These are phyloP conservation scores for Casuarina equisetifolia DNA, from an alignment of 306 rosid genomes.

Conservation along the genomic window DNA sequence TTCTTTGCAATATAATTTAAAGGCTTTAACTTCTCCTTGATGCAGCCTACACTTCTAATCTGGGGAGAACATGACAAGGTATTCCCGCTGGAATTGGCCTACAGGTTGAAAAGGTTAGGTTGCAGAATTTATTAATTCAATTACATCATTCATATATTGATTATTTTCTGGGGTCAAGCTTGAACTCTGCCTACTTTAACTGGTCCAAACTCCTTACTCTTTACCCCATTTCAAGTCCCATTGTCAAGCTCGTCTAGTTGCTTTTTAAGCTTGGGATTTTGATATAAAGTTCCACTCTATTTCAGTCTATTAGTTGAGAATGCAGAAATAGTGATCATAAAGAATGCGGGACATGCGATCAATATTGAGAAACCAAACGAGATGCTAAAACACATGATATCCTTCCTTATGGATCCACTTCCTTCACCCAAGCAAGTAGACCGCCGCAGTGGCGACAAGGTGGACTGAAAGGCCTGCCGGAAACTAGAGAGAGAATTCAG, in stretches of 20 bases:
- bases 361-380: slow-evolving; percentile 77
- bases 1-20: neutral
- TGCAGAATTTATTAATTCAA: neutral
- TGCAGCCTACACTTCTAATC: slow-evolving; percentile 73
- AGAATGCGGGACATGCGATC: slow-evolving; percentile 87
- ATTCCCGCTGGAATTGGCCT: slow-evolving; percentile 84
- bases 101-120: slow-evolving; percentile 67
- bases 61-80: slow-evolving; percentile 89
- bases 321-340: slow-evolving; percentile 57
- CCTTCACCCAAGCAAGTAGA: slow-evolving; percentile 33
- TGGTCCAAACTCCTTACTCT: too few species aligned
- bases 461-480: slow-evolving; percentile 36
- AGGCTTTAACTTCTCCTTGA: slow-evolving; percentile 14
- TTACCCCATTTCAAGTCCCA: too few species aligned
- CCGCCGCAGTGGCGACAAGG: slow-evolving; percentile 47
- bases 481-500: slow-evolving; percentile 18
- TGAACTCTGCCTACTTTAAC: too few species aligned
- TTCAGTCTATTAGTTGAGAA: slow-evolving; percentile 74
- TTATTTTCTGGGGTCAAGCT: too few species aligned
- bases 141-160: slow-evolving; percentile 2
- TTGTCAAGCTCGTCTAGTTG: neutral
- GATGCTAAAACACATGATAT: slow-evolving; percentile 50
- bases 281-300: neutral
- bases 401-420: slow-evolving; percentile 53
- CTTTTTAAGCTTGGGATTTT: neutral